Base-by-base conservation (phyloP, 768 basidiomycete species). In the Termitomyces eurrhizus region DNA sequence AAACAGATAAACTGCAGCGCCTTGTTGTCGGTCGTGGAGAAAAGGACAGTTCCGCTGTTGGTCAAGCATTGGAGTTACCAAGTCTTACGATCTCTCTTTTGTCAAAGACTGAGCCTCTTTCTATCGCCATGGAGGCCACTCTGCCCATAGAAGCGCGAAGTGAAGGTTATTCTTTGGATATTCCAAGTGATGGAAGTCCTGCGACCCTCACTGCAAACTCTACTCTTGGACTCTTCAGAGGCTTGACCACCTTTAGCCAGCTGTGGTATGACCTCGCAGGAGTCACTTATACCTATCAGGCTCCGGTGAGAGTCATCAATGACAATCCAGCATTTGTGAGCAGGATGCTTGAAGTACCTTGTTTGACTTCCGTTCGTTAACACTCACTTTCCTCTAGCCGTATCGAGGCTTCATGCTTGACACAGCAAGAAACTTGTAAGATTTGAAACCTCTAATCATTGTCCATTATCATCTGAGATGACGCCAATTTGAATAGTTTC, bases 331-430 rank as follows among this genome's bases (percentile, higher is more conserved):
- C 83, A 12, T 91, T 83, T 75, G 87, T 87, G 68, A 56, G 84
- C 78, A 46, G 9, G 7, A 44, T 9, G 1, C 42, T 44, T 11
- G 39, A 41, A 51, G 26, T 41, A 4, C 1, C 16, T 6, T 9
- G 24, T 7, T 54, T 7, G n/a, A 1, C 6, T 52, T 12, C 21
- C 21, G n/a, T 9, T 14, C 36, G 35, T 52, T 36, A 13, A 52
- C 50, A 44, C 18, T 29, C 29, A 29, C 29, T 29, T 29, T 36
- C 29, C 37, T 7, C 29, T 64, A 89, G 87, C 86, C 87, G 0
- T 90, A 87, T 68, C 83, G 92, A 24, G 90, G 88, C 9, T 79
- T 92, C 58, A 83, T 93, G 83, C 79, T 94, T 13, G 92, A 94
- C 69, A 93, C 92, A 0, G 78, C 90, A 1, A 77, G 92, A 29